Evolutionary conservation across 2,329 filamentous ascomycete genomes (phyloP).

Genomic region (Xylariaceae sp.): DNA sequence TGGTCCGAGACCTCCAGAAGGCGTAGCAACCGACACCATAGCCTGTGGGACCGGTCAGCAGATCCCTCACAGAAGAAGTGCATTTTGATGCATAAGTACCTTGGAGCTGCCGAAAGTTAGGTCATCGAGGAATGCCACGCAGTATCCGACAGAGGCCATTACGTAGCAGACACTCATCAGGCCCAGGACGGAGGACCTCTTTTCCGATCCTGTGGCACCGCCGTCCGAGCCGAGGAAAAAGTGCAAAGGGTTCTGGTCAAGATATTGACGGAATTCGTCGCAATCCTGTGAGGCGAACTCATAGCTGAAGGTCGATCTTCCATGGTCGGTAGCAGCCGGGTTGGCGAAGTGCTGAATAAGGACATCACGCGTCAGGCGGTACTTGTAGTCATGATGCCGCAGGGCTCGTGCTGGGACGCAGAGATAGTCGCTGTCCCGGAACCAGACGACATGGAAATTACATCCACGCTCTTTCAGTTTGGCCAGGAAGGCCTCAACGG

Average conservation of each 20-base stretch:
- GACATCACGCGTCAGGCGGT: conserved; percentile 52
- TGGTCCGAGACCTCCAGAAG: too few species aligned
- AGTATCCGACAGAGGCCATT: too few species aligned
- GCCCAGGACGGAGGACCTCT: too few species aligned
- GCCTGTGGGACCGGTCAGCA: too few species aligned
- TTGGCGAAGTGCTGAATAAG: conserved; percentile 53
- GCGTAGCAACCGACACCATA: too few species aligned
- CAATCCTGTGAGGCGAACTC: conserved; percentile 41
- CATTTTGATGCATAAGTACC: too few species aligned
- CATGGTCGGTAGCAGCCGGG: too few species aligned
- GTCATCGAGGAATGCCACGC: conserved; percentile 8
- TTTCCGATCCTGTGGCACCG: too few species aligned
- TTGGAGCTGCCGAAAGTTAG: conserved; percentile 13
- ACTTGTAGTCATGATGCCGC: conserved; percentile 35
- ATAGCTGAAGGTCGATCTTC: too few species aligned
- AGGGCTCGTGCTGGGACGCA: conserved; percentile 43
- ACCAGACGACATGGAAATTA: conserved; percentile 65
- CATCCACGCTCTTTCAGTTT: conserved; percentile 56
- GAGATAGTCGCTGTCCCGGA: conserved; percentile 46
- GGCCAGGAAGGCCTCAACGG: conserved; percentile 58
- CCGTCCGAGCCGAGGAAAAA: too few species aligned
- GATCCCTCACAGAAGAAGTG: too few species aligned
- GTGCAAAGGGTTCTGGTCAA: conserved; percentile 42
- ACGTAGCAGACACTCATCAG: too few species aligned
- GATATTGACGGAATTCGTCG: conserved; percentile 46